A percentile compares a stretch with the other conserved stretches of the same genome.
phyloP scores from a whole-genome alignment of 768 basidiomycete species.

The Rhizopogon rudus region DNA sequence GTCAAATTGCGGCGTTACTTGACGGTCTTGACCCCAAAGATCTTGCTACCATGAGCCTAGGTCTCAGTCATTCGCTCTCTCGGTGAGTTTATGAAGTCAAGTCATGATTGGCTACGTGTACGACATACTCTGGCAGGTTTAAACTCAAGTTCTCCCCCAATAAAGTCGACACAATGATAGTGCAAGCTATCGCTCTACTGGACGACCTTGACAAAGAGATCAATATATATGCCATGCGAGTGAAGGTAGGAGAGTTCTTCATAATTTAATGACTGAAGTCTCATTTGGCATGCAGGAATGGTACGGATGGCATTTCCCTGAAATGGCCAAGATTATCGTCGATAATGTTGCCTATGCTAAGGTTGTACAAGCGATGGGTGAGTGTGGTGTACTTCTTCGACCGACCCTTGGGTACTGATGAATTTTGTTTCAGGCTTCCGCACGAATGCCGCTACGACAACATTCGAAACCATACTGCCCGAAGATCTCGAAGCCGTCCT shows the following conservation, averaged over 20 bases:
- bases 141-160: slow-evolving; percentile 99
- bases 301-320: slow-evolving; percentile 99
- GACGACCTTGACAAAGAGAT: slow-evolving; percentile 99
- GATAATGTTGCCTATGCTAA: slow-evolving; percentile 98
- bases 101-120: slow-evolving; percentile 4
- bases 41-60: slow-evolving; percentile 94
- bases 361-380: slow-evolving; percentile 87
- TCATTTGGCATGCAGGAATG: slow-evolving; percentile 66
- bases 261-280: neutral
- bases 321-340: slow-evolving; percentile 96
- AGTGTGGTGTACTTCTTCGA: slow-evolving; percentile 11
- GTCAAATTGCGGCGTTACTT: slow-evolving; percentile 80
- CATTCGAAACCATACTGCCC: slow-evolving; percentile 86
- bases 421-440: slow-evolving; percentile 65
- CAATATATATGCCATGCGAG: slow-evolving; percentile 98
- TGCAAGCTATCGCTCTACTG: slow-evolving; percentile 95
- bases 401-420: neutral
- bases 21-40: slow-evolving; percentile 93
- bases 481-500: slow-evolving; percentile 95
- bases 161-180: slow-evolving; percentile 99
- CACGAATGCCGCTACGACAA: slow-evolving; percentile 83
- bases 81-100: slow-evolving; percentile 45
- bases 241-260: slow-evolving; percentile 62
- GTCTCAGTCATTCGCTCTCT: slow-evolving; percentile 94
- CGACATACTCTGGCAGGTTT: slow-evolving; percentile 50